A percentile compares a stretch with the other conserved stretches of the same genome.
phyloP scores from a whole-genome alignment of 148 eudicot genomes.

The Silene latifolia region DNA sequence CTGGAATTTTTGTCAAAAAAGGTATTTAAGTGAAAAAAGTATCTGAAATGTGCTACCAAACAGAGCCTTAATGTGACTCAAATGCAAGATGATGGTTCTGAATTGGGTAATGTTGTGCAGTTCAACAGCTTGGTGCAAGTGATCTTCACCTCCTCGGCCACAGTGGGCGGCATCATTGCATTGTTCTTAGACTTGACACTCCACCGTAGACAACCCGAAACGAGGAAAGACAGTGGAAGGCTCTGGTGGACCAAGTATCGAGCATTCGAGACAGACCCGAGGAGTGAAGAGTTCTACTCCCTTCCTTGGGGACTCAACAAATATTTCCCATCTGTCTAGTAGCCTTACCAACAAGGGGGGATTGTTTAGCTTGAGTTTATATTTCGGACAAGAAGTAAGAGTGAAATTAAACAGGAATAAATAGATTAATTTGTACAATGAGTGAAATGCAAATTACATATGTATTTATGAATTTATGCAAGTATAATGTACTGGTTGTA shows the following conservation, averaged over 20 bases:
- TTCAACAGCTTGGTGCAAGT: conserved; percentile 66
- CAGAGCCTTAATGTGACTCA: too few relatives aligned
- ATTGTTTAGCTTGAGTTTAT: background rate
- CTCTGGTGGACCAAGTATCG: conserved; percentile 77
- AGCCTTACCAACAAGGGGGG: background rate
- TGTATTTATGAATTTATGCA: too few relatives aligned
- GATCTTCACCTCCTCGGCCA: conserved; percentile 78
- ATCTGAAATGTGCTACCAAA: too few relatives aligned
- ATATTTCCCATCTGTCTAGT: conserved; percentile 68
- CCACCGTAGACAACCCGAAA: conserved; percentile 36
- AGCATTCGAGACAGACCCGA: conserved; percentile 49
- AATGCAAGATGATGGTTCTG: too few relatives aligned
- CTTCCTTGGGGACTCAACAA: conserved; percentile 64
- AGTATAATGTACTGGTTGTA: background rate
- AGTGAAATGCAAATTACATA: background rate
- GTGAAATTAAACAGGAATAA: background rate
- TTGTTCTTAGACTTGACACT: conserved; percentile 61
- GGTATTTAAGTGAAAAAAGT: too few relatives aligned
- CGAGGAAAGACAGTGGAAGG: conserved; percentile 67
- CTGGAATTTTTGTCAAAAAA: too few relatives aligned
- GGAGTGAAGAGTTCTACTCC: conserved; percentile 75
- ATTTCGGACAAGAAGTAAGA: background rate
- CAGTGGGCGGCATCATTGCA: conserved; percentile 52
- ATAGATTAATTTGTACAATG: background rate
- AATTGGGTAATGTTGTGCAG: conserved; percentile 22